phyloP scores from a whole-genome alignment of 768 basidiomycete species.

The Suillus bovinus region DNA sequence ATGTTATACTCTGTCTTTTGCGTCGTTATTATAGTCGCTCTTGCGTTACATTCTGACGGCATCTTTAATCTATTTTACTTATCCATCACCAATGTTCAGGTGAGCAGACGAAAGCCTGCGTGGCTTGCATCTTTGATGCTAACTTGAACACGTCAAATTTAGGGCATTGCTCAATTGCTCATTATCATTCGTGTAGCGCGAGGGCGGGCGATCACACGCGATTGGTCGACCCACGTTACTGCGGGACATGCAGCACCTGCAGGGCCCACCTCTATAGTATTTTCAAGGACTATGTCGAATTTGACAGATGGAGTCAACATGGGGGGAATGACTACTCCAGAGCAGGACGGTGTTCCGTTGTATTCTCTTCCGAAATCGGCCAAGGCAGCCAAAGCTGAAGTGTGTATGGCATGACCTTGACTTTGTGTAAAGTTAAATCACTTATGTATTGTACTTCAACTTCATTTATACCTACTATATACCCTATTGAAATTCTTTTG shows the following conservation, averaged over 20 bases:
- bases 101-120: conserved; percentile 4
- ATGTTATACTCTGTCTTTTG: conserved; percentile 27
- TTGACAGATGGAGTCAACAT: neutral
- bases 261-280: neutral
- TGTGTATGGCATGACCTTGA: neutral
- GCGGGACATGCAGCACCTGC: neutral
- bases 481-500: neutral
- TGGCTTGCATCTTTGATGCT: too few relatives aligned
- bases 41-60: conserved; percentile 20
- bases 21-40: conserved; percentile 34
- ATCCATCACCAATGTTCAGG: conserved; percentile 35
- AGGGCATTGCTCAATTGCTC: conserved; percentile 36
- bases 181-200: conserved; percentile 38
- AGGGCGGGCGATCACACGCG: conserved; percentile 24
- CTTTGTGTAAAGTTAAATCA: neutral
- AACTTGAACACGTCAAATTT: neutral
- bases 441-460: neutral
- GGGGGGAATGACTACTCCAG: neutral
- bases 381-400: neutral
- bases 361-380: neutral
- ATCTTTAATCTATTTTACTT: conserved; percentile 33
- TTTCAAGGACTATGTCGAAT: neutral
- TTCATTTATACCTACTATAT: neutral
- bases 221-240: neutral
- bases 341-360: neutral